These are phyloP conservation scores for Rhizophlyctis rosea DNA, from an alignment of 192 early-diverging fungal species.

Conservation along the genomic window DNA sequence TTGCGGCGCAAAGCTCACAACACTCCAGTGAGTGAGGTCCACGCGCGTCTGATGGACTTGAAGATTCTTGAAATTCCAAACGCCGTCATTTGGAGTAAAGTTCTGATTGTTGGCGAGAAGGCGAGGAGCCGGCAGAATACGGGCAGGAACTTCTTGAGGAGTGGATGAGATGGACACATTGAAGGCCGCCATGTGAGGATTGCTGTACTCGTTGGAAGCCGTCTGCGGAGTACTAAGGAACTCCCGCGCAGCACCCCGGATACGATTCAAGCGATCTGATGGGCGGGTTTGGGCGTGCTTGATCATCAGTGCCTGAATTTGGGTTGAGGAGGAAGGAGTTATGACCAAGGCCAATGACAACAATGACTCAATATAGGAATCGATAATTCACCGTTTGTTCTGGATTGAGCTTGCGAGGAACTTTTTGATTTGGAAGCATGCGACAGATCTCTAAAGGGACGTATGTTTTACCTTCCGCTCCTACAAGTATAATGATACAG, in stretches of 20 bases:
- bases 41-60: conserved; percentile 41
- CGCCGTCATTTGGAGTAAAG: conserved; percentile 46
- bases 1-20: conserved; percentile 53
- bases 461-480: no score
- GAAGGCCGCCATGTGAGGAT: conserved; percentile 64
- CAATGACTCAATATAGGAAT: not conserved
- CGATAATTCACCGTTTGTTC: conserved; percentile 43
- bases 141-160: conserved; percentile 37
- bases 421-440: conserved; percentile 69
- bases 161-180: conserved; percentile 20
- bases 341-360: not conserved
- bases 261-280: conserved; percentile 19
- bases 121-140: conserved; percentile 66
- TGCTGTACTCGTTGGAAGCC: conserved; percentile 48
- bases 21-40: conserved; percentile 57
- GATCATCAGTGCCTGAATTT: conserved; percentile 26
- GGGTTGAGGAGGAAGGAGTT: conserved; percentile 11
- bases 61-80: conserved; percentile 73
- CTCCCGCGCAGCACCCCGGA: conserved; percentile 13
- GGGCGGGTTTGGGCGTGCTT: conserved; percentile 33
- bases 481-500: no score
- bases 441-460: conserved; percentile 85
- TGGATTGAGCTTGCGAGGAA: conserved; percentile 73
- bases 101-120: conserved; percentile 33
- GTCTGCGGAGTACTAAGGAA: no score